Percentiles rank a stretch among this genome's conserved stretches.
Evolutionary conservation across 108 stramenopile genomes (phyloP).

Genomic region (Fistulifera pelliculosa): DNA sequence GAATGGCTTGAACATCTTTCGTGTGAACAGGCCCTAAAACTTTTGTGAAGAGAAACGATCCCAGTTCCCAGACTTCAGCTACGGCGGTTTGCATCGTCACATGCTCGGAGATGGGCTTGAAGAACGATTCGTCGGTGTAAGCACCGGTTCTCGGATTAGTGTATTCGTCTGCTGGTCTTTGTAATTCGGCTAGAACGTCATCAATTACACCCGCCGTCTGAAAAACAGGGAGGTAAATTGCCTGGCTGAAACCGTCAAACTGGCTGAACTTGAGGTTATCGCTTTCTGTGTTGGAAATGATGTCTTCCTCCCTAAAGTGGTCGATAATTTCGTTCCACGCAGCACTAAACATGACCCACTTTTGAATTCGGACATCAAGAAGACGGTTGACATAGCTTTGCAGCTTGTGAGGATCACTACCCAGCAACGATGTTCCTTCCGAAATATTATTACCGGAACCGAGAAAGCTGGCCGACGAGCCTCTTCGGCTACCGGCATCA

Average conservation of each 20-base stretch:
- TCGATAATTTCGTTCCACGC: slow-evolving; percentile 97
- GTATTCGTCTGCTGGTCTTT: slow-evolving; percentile 62
- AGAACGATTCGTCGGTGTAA: slow-evolving; percentile 57
- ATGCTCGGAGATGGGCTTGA: slow-evolving; percentile 76
- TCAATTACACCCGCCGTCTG: slow-evolving; percentile 96
- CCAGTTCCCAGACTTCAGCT: slow-evolving; percentile 95
- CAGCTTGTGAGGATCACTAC: slow-evolving; percentile 60
- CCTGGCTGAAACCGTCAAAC: slow-evolving; percentile 91
- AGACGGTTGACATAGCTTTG: slow-evolving; percentile 85
- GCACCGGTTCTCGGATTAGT: slow-evolving; percentile 30
- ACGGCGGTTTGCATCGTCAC: slow-evolving; percentile 89
- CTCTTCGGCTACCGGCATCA: slow-evolving; percentile 81
- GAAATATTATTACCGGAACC: slow-evolving; percentile 30
- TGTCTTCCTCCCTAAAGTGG: slow-evolving; percentile 85
- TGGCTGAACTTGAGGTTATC: slow-evolving; percentile 90
- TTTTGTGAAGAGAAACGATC: slow-evolving; percentile 61
- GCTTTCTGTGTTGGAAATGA: slow-evolving; percentile 87
- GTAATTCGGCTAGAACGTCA: slow-evolving; percentile 71
- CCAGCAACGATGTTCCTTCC: slow-evolving; percentile 50
- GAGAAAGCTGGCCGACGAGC: slow-evolving; percentile 71
- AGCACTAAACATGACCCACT: slow-evolving; percentile 96
- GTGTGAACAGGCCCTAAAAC: slow-evolving; percentile 81
- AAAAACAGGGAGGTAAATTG: slow-evolving; percentile 94
- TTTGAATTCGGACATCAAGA: slow-evolving; percentile 89
- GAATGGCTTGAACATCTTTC: slow-evolving; percentile 63